Percentiles rank a stretch among this genome's conserved stretches.
Evolutionary conservation across 768 basidiomycete genomes (phyloP).

Genomic region (Pleurotus giganteus): DNA sequence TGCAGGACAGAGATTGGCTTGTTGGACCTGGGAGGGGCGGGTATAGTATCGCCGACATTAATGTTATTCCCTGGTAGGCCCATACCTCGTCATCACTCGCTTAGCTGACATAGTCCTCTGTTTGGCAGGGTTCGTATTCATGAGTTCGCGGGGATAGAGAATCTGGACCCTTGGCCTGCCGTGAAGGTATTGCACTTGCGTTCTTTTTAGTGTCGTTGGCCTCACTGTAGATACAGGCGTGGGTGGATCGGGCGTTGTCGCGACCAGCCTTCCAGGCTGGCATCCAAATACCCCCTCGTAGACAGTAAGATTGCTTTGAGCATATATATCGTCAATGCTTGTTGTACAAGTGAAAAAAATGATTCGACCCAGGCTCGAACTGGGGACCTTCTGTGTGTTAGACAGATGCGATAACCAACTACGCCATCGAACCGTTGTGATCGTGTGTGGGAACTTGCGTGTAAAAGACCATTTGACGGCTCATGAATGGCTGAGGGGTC

Average conservation of each 20-base stretch:
- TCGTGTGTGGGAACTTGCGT: background rate
- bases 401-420: conserved; percentile 85
- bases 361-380: conserved; percentile 65
- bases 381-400: conserved; percentile 79
- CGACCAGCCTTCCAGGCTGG: conserved; percentile 21
- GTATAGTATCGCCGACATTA: conserved; percentile 72
- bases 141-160: conserved; percentile 46
- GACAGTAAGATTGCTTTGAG: conserved; percentile 5
- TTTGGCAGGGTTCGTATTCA: conserved; percentile 52
- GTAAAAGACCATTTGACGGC: background rate
- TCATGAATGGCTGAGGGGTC: background rate
- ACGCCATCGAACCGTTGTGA: conserved; percentile 43
- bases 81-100: background rate
- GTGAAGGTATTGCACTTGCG: conserved; percentile 19
- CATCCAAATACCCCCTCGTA: conserved; percentile 10
- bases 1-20: conserved; percentile 74
- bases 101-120: conserved; percentile 1
- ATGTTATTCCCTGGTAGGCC: conserved; percentile 59
- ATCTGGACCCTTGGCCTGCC: conserved; percentile 58
- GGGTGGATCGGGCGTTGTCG: conserved; percentile 18
- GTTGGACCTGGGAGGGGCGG: conserved; percentile 72
- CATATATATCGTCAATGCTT: background rate
- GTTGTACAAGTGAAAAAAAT: conserved; percentile 16
- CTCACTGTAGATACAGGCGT: conserved; percentile 14
- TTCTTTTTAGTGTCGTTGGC: background rate